These are phyloP conservation scores for Murraya koenigii DNA, from an alignment of 345 rosid genomes.

Conservation along the genomic window DNA sequence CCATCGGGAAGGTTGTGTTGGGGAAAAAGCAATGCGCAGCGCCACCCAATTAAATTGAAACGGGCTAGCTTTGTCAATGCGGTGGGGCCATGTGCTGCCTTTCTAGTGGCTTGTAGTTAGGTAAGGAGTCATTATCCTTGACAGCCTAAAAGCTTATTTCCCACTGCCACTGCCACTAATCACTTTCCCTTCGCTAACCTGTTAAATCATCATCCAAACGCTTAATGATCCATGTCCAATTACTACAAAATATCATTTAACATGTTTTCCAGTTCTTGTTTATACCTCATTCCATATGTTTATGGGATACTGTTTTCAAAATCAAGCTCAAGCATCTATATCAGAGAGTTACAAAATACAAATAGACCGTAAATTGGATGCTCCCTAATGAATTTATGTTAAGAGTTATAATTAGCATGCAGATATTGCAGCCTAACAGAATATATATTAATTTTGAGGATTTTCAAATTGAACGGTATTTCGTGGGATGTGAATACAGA, in stretches of 20 bases:
- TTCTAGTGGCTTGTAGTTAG: slow-evolving; percentile 20
- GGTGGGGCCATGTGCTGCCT: slow-evolving; percentile 30
- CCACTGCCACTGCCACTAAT: slow-evolving; percentile 6
- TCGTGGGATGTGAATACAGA: too few relatives aligned
- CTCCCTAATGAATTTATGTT: too few relatives aligned
- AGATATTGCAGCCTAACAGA: too few relatives aligned
- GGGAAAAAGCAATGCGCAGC: slow-evolving; percentile 2
- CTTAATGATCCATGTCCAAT: too few relatives aligned
- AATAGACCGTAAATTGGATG: too few relatives aligned
- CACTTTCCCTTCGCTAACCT: neutral
- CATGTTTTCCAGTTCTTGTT: neutral
- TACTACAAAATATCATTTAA: neutral
- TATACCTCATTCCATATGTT: neutral
- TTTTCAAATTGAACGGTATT: too few relatives aligned
- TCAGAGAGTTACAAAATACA: too few relatives aligned
- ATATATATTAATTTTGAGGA: too few relatives aligned
- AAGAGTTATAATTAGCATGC: too few relatives aligned
- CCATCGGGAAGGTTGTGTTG: neutral
- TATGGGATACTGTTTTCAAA: neutral
- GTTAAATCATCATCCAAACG: neutral
- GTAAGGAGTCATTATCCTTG: slow-evolving; percentile 23
- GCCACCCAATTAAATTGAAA: slow-evolving; percentile 9
- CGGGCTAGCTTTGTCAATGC: slow-evolving; percentile 17
- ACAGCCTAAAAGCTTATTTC: neutral
- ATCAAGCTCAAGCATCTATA: too few relatives aligned